Base-by-base conservation (phyloP, 2,329 filamentous ascomycete species). In the Macroventuria anomochaeta region DNA sequence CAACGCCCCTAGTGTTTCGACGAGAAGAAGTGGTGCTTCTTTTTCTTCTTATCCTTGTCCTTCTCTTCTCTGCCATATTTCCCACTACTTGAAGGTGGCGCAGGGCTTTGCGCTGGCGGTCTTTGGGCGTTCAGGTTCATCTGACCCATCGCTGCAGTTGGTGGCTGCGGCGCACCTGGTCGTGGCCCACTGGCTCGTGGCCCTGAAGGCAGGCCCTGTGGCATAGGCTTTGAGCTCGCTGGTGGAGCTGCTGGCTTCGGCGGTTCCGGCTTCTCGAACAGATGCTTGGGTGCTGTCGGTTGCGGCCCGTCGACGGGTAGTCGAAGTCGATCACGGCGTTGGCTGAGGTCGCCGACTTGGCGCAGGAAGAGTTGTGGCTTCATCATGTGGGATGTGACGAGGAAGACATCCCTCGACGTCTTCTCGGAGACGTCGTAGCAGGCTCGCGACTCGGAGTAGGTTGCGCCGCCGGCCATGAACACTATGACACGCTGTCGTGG, bases 381-480 rank as follows among this genome's bases (percentile, higher is more conserved):
- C 39, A 96, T 80, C 93, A 99, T 97, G 71, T 99, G 95, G 20
- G 89, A 93, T 0, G 91, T 95, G 15, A 88, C 85, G 5, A 99
- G 84, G 71, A 96, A 90, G n/a, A 97, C 80, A 64, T 99, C 95
- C 60, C 89, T 86, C 46, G 85, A 86, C 39, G 86, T 86, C 42
- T 86, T 79, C 46, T 87, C 83, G 2, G 90, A 88, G 21, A 93
- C 79, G 67, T 97, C 91, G 72, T 97, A 97, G 77, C 95, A 99
- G 11, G 87, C 84, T 23, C 95, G 86, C 26, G 90, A 84, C 76
- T 99, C 95, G 5, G 91, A 92, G 73, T 93, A 96, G 0, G 95
- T 97, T 17, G 95, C 95, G 37, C 95, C 95, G 40, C 95, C 95
- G 1, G 93, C 95, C 83, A 97, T 88, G 72, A 96, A 97, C 13